A percentile compares a stretch with the other conserved stretches of the same genome.
Conservation (phyloP, 1,139 yeast species). For the Groenewaldozyma sp. region DNA sequence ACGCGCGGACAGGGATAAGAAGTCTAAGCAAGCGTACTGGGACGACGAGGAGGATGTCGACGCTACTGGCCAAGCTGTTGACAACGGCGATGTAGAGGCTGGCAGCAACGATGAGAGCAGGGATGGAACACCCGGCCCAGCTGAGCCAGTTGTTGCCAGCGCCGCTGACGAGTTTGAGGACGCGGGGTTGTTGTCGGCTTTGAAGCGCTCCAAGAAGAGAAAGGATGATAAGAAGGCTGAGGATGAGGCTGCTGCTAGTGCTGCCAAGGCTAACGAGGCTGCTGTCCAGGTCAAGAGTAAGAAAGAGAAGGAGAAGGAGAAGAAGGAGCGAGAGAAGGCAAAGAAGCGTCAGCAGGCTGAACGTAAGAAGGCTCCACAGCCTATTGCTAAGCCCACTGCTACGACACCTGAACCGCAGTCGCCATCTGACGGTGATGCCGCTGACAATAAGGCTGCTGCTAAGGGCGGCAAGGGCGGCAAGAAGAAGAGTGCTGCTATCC, state of each 20-base stretch:
- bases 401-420: constrained; percentile 32
- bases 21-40: constrained; percentile 28
- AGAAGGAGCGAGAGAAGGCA: constrained; percentile 94
- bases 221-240: constrained; percentile 48
- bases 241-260: constrained; percentile 24
- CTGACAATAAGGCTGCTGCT: constrained; percentile 29
- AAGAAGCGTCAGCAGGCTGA: constrained; percentile 87
- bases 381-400: constrained; percentile 30
- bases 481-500: constrained; percentile 31
- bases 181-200: constrained; percentile 69
- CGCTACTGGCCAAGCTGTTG: constrained; percentile 34
- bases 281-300: constrained; percentile 58
- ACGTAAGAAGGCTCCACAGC: constrained; percentile 73
- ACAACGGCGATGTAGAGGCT: constrained; percentile 46
- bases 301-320: constrained; percentile 95
- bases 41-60: constrained; percentile 84
- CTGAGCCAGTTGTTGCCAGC: constrained; percentile 33
- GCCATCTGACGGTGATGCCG: constrained; percentile 21
- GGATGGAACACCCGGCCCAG: constrained; percentile 25
- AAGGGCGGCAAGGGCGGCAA: constrained; percentile 29
- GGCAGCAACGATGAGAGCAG: constrained; percentile 30
- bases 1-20: constrained; percentile 27
- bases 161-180: constrained; percentile 40
- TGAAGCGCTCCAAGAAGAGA: constrained; percentile 71
- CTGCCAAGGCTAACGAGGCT: constrained; percentile 47